Percentiles rank a stretch among this genome's conserved stretches.
Evolutionary conservation across 139 green algal species (phyloP).

Genomic region (Mesostigma viride): DNA sequence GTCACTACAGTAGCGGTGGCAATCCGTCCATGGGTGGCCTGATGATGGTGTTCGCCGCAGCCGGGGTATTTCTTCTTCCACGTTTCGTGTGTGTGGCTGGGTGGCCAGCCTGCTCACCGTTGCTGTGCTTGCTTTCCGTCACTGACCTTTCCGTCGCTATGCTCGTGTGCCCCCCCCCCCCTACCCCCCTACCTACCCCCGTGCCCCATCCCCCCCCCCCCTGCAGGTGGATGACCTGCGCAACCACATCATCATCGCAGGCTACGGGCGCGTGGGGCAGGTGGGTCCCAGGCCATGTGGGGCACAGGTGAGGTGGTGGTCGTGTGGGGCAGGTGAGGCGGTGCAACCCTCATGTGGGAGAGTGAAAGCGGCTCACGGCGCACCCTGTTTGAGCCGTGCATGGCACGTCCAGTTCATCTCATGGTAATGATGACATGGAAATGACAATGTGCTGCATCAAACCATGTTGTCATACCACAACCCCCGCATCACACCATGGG

Average conservation of each 20-base stretch:
- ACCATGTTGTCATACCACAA: too few relatives aligned
- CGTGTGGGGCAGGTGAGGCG: not conserved
- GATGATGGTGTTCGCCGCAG: not conserved
- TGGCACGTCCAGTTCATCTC: not conserved
- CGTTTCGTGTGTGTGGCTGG: not conserved
- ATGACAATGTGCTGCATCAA: not conserved
- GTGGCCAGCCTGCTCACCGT: not conserved
- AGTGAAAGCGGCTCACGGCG: not conserved
- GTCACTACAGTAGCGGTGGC: not conserved
- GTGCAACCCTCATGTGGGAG: not conserved
- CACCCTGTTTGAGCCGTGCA: not conserved
- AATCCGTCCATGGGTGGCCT: not conserved
- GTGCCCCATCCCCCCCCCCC: not conserved
- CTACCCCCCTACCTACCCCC: not conserved
- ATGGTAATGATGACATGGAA: not conserved
- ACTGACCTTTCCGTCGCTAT: not conserved
- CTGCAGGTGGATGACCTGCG: constrained; percentile 51
- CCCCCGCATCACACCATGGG: too few relatives aligned
- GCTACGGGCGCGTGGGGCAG: constrained; percentile 65
- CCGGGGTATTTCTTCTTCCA: not conserved
- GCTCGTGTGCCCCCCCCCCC: not conserved
- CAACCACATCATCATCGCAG: constrained; percentile 86
- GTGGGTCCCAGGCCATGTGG: not conserved
- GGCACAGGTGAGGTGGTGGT: not conserved
- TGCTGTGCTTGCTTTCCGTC: not conserved